These are phyloP conservation scores for Juncus effusus DNA, from an alignment of 176 grass and related monocot genomes.

Conservation along the genomic window DNA sequence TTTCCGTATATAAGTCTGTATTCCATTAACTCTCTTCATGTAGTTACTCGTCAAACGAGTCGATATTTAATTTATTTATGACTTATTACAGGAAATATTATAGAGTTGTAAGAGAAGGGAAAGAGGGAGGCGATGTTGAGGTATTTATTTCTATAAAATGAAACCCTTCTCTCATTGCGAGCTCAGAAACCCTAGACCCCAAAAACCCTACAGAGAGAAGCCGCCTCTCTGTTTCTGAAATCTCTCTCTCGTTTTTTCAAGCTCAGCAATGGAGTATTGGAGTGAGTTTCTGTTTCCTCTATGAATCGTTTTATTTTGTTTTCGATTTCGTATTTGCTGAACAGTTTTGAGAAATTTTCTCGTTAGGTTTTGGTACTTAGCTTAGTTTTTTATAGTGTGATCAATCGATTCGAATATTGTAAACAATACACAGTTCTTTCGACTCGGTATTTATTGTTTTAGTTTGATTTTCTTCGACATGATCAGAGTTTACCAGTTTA, in stretches of 20 bases:
- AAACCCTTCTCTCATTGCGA: background rate
- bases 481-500: background rate
- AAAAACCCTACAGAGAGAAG: conserved; percentile 21
- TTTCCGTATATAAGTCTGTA: background rate
- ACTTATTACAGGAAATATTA: background rate
- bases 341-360: background rate
- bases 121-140: background rate
- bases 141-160: conserved; percentile 19
- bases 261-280: conserved; percentile 24
- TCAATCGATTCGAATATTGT: background rate
- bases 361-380: background rate
- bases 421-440: background rate
- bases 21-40: background rate
- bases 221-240: conserved; percentile 1
- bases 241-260: background rate
- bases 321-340: background rate
- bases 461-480: background rate
- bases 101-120: background rate
- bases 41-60: background rate
- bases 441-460: background rate
- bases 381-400: background rate
- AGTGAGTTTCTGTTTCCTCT: conserved; percentile 9
- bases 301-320: background rate
- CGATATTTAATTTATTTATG: background rate
- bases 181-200: conserved; percentile 17